phyloP scores from a whole-genome alignment of 441 rosid species.

The Capsella rubella region DNA sequence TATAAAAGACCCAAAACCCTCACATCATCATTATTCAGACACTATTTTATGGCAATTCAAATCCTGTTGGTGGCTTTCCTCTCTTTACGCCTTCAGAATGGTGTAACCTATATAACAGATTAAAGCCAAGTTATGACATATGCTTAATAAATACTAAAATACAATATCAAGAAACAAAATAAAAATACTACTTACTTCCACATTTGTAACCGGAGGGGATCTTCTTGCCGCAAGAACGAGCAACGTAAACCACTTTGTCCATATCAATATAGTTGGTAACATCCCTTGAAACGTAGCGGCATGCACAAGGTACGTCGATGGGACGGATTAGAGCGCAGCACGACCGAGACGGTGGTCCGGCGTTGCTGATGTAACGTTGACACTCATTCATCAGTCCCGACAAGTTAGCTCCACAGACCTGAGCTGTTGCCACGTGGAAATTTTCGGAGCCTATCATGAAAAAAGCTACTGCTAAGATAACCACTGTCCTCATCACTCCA shows the following conservation, averaged over 20 bases:
- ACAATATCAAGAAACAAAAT: neutral
- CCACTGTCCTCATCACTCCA: slow-evolving; percentile 16
- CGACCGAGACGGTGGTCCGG: slow-evolving; percentile 41
- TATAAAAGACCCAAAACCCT: no score
- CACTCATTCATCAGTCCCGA: slow-evolving; percentile 44
- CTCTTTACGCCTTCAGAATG: slow-evolving; percentile 35
- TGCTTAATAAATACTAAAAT: slow-evolving; percentile 6
- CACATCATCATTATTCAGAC: slow-evolving; percentile 28
- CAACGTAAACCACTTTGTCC: slow-evolving; percentile 48
- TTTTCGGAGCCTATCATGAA: slow-evolving; percentile 30
- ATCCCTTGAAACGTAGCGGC: slow-evolving; percentile 45
- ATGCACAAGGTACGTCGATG: slow-evolving; percentile 49
- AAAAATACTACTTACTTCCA: slow-evolving; percentile 38
- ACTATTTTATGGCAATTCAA: slow-evolving; percentile 18
- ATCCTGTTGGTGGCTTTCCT: neutral
- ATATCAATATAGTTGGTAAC: slow-evolving; percentile 43
- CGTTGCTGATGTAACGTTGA: slow-evolving; percentile 40
- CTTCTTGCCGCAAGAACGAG: slow-evolving; percentile 47
- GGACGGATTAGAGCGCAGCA: slow-evolving; percentile 42
- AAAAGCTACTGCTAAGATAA: slow-evolving; percentile 25
- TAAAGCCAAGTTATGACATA: neutral
- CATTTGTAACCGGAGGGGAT: slow-evolving; percentile 44
- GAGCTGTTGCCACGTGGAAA: slow-evolving; percentile 33
- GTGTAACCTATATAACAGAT: slow-evolving; percentile 37
- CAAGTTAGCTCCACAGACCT: slow-evolving; percentile 44